Base-by-base conservation (phyloP, 495 filamentous ascomycete species). In the Jackrogersella minutella region DNA sequence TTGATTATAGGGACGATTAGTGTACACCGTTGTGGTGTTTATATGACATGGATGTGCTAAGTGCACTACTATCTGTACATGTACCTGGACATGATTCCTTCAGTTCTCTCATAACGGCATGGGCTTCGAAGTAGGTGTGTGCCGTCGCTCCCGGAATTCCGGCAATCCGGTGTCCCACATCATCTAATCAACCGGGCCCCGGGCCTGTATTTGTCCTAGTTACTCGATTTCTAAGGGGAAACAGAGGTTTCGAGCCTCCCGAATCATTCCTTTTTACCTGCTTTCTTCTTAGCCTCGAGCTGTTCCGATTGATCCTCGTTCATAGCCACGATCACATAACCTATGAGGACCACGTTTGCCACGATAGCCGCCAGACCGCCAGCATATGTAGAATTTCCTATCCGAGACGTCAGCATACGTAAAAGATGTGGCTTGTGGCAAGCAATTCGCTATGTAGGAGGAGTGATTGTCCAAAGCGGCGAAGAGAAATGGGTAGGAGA, bases 281-380 rank as follows among this genome's bases (percentile, higher is more conserved):
- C 61, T 40, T 63, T 68, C 67, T 69, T 76, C 50, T 70, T 66
- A 51, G 71, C 69, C 43, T 62, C 66, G 4, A 72, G 61, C 22
- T 71, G 68, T 16, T 88, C 82, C 31, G 84, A 85, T 66, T 95
- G 90, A 58, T 99, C 95, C 73, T 99, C 95, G 64, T 84, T 86
- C 84, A 97, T 92, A 26, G 96, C 95, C 1, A 97, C 93, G 60
- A 94, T 82, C 50, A 98, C 87, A 78, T 98, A 99, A 13, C 86
- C 89, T 60, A 99, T 87, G 58, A 99, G 80, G 5, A 99, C 91
- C 14, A 92, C 84, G 74, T 99, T 99, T 26, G 95, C 95, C 64
- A 91, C 88, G 36, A 98, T 77, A 19, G 96, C 96, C 7, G 95
- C 95, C 19, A 87, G 78, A 8, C 86, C 93, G 5, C 93, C 95